Evolutionary conservation across 2,329 filamentous ascomycete genomes (phyloP).

Genomic region (Sporothrix luriei): DNA sequence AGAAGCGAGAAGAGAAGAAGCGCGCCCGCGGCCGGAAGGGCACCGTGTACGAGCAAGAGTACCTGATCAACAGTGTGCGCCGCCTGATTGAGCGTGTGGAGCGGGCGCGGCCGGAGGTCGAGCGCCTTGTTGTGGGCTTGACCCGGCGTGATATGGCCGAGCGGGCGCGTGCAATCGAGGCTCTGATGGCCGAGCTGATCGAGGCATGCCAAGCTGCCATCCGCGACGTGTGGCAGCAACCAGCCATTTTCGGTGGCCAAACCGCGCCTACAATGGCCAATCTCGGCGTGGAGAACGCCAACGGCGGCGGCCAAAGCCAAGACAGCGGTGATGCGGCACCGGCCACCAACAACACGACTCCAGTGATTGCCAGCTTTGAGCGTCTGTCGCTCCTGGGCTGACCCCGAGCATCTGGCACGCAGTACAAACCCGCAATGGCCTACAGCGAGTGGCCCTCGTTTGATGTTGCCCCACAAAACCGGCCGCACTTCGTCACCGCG

Average conservation of each 20-base stretch:
- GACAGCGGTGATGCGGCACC: not conserved
- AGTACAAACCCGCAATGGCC: not conserved
- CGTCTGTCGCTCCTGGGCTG: constrained; percentile 56
- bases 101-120: constrained; percentile 69
- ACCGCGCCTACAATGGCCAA: not conserved
- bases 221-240: constrained; percentile 63
- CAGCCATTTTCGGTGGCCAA: constrained; percentile 33
- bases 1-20: constrained; percentile 88
- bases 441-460: not conserved
- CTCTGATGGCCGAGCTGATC: constrained; percentile 72
- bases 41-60: constrained; percentile 97
- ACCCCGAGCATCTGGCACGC: not conserved
- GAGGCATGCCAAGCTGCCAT: constrained; percentile 68
- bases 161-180: constrained; percentile 76
- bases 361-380: constrained; percentile 53
- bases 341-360: constrained; percentile 42
- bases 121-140: constrained; percentile 73
- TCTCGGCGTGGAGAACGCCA: constrained; percentile 28
- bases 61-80: constrained; percentile 84
- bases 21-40: constrained; percentile 92
- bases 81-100: constrained; percentile 83
- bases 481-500: not conserved
- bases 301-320: constrained; percentile 33
- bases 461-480: not conserved
- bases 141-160: constrained; percentile 84